These are phyloP conservation scores for thale cress (Arabidopsis thaliana) DNA, from an alignment of 345 rosid genomes.

Conservation along the genomic window DNA sequence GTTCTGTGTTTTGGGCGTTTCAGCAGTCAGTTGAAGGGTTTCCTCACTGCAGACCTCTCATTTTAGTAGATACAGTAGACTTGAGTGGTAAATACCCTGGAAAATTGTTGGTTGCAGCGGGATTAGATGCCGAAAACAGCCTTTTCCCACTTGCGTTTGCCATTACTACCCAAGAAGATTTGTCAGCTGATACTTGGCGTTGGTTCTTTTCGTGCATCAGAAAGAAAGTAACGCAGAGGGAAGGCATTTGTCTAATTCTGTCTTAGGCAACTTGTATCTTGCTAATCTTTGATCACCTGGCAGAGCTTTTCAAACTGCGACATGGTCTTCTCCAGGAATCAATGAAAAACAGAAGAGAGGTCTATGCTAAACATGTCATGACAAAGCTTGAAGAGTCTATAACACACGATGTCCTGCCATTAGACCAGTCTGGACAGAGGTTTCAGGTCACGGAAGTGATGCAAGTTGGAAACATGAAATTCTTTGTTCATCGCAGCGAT, in stretches of 20 bases:
- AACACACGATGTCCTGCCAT: not conserved
- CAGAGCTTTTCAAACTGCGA: conserved; percentile 4
- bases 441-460: conserved; percentile 23
- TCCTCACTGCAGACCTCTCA: conserved; percentile 8
- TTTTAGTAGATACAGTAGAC: not conserved
- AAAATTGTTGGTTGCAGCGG: conserved; percentile 12
- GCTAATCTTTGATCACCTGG: conserved; percentile 21
- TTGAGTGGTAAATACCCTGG: not conserved
- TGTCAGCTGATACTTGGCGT: conserved; percentile 18
- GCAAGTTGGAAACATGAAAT: not conserved
- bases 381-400: conserved; percentile 16
- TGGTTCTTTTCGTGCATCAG: conserved; percentile 29
- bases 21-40: conserved; percentile 23
- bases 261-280: conserved; percentile 9
- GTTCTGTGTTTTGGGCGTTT: conserved; percentile 21
- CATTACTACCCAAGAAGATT: not conserved
- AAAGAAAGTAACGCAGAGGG: conserved; percentile 12
- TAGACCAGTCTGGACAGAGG: not conserved
- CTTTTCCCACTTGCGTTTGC: conserved; percentile 27
- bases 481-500: not conserved
- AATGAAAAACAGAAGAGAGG: not conserved
- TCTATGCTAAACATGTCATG: not conserved
- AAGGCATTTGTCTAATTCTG: conserved; percentile 6
- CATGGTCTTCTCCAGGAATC: not conserved
- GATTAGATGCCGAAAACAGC: conserved; percentile 2